Evolutionary conservation across 1,284 basidiomycete genomes (phyloP), one percentile per base, ranked within the genome.

Genomic region (Cutaneotrichosporon sp.): DNA sequence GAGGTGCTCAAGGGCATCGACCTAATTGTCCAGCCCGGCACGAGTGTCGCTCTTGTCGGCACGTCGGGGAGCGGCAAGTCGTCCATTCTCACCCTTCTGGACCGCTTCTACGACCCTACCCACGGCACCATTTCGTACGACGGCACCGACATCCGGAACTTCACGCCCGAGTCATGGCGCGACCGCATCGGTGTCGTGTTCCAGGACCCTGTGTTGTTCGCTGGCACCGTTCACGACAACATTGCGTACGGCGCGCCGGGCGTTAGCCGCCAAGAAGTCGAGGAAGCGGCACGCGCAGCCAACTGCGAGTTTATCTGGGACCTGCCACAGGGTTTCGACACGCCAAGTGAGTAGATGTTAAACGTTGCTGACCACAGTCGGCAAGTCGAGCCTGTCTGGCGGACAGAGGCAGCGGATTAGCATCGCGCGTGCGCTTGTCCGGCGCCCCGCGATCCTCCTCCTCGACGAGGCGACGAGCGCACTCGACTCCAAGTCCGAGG

Each of bases 271-370:
- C 87, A 88, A 66, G 86, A 97, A 64, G 91, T 99, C 42, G 91
- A 95, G 77, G 83, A 87, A 26, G 96, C 94, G 0, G 95, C 95
- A 0, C 83, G 88, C 13, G 86, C 90, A 67, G 95, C 96, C 4
- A 97, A 98, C 73, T 98, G 96, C 79, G 92, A 96, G 72, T 99
- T 97, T 75, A 89, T 99, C 50, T 90, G 91, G 86, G 87, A 88
- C 3, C 87, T 99, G 83, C 93, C 95, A 13, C 84, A 91, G 62
- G 92, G 89, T 0, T 89, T 90, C 66, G 88, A 91, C 68, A 91
- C 90, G 0, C 82, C 86, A 67, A 88, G 87, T 88, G 67, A 67
- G 85, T 76, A 18, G 2, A 49, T 31, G 26, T 14, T 82, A 76
- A 40, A 5, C 18, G n/a, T 11, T 16, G 58, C 65, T 65, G 38